Evolutionary conservation across 805 yeast species (phyloP), one percentile per base, ranked within the genome.

Genomic region (Torulaspora delbrueckii): DNA sequence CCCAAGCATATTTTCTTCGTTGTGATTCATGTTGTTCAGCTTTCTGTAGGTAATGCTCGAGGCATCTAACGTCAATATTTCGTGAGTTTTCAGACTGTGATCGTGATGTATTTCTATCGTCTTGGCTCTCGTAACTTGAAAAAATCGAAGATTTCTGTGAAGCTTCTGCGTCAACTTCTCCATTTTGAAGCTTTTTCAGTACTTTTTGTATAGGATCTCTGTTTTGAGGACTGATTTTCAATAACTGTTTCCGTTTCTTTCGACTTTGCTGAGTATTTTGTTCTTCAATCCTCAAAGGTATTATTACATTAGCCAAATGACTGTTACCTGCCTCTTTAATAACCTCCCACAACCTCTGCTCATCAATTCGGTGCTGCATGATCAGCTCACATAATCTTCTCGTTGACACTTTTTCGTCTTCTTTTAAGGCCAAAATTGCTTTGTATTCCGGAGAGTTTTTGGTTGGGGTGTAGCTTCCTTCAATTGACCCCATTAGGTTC

Each of bases 21-120:
- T 54, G 59, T 22, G 36, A 43, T 37, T 57, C 57, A 22, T 55
- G 52, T 10, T 38, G 47, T 32, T 54, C 62, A 9, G 54, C 52
- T 16, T 46, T 49, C 10, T 53, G 41, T 7, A 63, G 40, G 41
- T 60, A 62, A 4, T 46, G 42, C 31, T 53, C 46, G n/a, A 59
- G 32, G 5, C 57, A 48, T 3, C 34, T 33, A 0, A 60, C 31
- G 38, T 59, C 56, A 12, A 48, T 43, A 16, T 43, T 32, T 16
- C 25, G 40, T 3, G 8, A 7, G 3, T 27, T 27, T 9, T 16
- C 34, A 5, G 35, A 35, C 8, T 36, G 38, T 7, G 37, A 9
- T 24, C 14, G 23, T 18, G 26, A 2, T 7, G 42, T n/a, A 1
- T 41, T 25, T 10, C 8, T 7, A 9, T 30, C 25, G 2, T 19